Conservation (phyloP, 2,329 filamentous ascomycete species). For the Beauveria caledonica region DNA sequence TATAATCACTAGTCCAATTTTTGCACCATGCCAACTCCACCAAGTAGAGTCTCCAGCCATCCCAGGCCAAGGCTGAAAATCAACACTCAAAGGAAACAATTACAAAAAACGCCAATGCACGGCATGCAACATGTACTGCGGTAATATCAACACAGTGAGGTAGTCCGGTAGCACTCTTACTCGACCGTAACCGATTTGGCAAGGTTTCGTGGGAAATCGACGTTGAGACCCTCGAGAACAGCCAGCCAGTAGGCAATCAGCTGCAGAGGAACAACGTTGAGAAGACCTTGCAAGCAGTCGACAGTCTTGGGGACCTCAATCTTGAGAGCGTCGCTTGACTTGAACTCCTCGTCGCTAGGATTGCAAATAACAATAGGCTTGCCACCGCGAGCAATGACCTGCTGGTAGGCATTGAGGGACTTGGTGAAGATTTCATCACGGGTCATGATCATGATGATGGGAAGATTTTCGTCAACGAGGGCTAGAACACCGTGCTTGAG, state of each 20-base stretch:
- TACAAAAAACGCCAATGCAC: neutral
- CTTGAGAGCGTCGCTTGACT: slow-evolving; percentile 80
- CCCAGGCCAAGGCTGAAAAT: neutral
- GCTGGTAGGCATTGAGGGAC: slow-evolving; percentile 98
- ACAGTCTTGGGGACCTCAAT: slow-evolving; percentile 96
- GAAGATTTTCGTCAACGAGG: slow-evolving; percentile 94
- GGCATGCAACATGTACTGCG: neutral
- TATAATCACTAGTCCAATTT: neutral
- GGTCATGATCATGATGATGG: slow-evolving; percentile 99
- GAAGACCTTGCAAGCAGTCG: slow-evolving; percentile 88
- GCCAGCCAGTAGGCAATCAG: slow-evolving; percentile 99
- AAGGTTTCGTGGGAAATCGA: slow-evolving; percentile 97
- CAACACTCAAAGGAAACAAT: neutral
- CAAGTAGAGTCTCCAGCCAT: neutral
- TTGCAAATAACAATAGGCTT: slow-evolving; percentile 99
- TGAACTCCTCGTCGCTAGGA: slow-evolving; percentile 80
- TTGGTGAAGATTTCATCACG: slow-evolving; percentile 95
- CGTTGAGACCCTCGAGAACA: slow-evolving; percentile 89
- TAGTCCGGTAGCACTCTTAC: slow-evolving; percentile 42
- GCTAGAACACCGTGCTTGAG: slow-evolving; percentile 98
- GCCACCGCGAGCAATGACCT: slow-evolving; percentile 92
- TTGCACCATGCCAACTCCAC: slow-evolving; percentile 5
- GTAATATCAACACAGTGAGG: neutral
- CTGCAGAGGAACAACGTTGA: slow-evolving; percentile 96
- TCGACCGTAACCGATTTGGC: slow-evolving; percentile 99